Evolutionary conservation across 148 eudicot genomes (phyloP), one percentile per base, ranked within the genome.

Genomic region (Hydrangea macrophylla): DNA sequence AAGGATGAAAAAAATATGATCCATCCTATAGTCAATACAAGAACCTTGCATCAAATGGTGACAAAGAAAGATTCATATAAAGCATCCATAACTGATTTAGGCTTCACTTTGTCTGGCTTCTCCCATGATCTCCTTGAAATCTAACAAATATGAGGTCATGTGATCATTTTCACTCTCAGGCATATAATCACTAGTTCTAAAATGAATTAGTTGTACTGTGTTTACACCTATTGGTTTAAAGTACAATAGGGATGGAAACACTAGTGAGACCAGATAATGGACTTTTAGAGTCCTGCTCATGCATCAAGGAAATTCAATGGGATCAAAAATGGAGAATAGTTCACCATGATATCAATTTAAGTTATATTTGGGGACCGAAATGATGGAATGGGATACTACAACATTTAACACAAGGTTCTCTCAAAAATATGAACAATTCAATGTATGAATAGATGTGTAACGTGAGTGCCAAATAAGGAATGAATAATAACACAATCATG

Each of bases 1-100:
- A 91, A 95, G 70, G 90, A 89, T 9, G 92, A 87, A 73, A 95
- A 96, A 76, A 95, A 95, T 78, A 95, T 77, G 56, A 91, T 89
- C 99, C 99, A 95, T 73, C 99, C 99, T 32, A 95, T 51, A 15
- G 88, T 84, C 73, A 95, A 72, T 53, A 95, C 87, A 27, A 89
- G 61, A 42, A 85, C 93, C 86, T 97, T 94, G 92, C 67, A 74
- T 66, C 39, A 69, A 57, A 62, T 44, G 22, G 70, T 48, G 5
- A 22, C 53, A 48, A 42, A 42, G 6, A 15, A 7, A 48, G 53
- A 48, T 48, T 17, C 50, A 42, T 42, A 48, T 48, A 1, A 48
- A n/a, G n/a, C 1, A 42, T 33, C 54, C 13, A 26, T 26, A 27
- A 33, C 28, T 33, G n/a, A n/a, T n/a, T n/a, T n/a, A n/a, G n/a